Conservation (phyloP, 129 eudicot species). For the Rutidosis leptorrhynchoides region DNA sequence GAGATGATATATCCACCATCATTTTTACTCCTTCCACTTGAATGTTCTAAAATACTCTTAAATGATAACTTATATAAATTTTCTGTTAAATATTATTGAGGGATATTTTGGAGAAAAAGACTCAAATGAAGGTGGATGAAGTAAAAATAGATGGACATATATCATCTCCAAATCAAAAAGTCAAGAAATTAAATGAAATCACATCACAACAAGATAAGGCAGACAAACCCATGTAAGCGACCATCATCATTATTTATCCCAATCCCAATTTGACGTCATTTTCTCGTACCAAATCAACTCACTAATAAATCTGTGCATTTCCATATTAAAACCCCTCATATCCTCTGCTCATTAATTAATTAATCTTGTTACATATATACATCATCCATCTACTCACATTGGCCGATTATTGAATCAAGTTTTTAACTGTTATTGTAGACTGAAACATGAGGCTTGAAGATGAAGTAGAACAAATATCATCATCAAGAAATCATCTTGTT, state of each 20-base stretch:
- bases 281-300: slow-evolving; percentile 33
- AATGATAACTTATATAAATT: too few relatives aligned
- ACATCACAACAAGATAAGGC: neutral
- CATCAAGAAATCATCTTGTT: slow-evolving; percentile 44
- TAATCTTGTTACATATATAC: neutral
- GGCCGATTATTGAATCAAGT: slow-evolving; percentile 8
- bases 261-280: slow-evolving; percentile 15
- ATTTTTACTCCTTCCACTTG: too few relatives aligned
- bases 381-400: slow-evolving; percentile 27
- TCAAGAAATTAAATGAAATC: too few relatives aligned
- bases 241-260: slow-evolving; percentile 13
- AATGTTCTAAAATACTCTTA: too few relatives aligned
- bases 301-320: neutral
- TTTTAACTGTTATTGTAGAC: slow-evolving; percentile 2
- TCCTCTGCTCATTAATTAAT: slow-evolving; percentile 5
- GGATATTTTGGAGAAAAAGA: too few relatives aligned
- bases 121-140: too few relatives aligned
- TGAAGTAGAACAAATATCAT: slow-evolving; percentile 28
- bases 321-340: neutral
- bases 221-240: neutral
- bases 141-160: too few relatives aligned
- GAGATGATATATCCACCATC: too few relatives aligned
- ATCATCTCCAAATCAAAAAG: too few relatives aligned
- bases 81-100: too few relatives aligned
- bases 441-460: slow-evolving; percentile 39